phyloP scores from a whole-genome alignment of 352 stramenopile genomes.

The Phytophthora chlamydospora region DNA sequence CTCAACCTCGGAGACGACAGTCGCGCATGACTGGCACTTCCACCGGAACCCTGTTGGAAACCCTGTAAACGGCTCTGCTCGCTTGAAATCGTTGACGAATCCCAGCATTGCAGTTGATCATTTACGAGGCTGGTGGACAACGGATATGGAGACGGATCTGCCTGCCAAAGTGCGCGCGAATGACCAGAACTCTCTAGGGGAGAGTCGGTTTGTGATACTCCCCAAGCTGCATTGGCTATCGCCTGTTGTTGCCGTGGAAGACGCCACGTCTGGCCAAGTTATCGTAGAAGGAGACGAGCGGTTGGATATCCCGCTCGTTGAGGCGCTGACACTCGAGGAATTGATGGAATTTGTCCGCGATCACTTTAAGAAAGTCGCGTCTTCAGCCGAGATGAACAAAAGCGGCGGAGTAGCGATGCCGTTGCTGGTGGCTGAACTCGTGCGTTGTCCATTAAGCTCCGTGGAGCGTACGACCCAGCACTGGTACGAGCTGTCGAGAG shows the following conservation, averaged over 20 bases:
- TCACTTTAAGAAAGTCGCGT: conserved; percentile 48
- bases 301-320: conserved; percentile 38
- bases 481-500: conserved; percentile 66
- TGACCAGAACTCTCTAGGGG: conserved; percentile 21
- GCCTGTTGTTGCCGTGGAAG: conserved; percentile 50
- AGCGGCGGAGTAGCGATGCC: conserved; percentile 58
- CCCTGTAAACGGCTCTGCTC: neutral
- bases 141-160: conserved; percentile 53
- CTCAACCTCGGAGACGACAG: conserved; percentile 52
- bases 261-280: conserved; percentile 19
- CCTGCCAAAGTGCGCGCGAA: conserved; percentile 44
- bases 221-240: conserved; percentile 76
- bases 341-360: conserved; percentile 38
- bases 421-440: conserved; percentile 64
- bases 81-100: conserved; percentile 25
- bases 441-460: conserved; percentile 26
- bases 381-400: conserved; percentile 21
- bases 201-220: conserved; percentile 65
- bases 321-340: conserved; percentile 42
- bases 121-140: conserved; percentile 74
- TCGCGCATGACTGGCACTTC: conserved; percentile 53
- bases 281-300: conserved; percentile 40
- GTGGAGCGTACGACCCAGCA: conserved; percentile 3
- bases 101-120: conserved; percentile 48
- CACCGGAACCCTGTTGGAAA: conserved; percentile 36